These are phyloP conservation scores for Knoxdaviesia proteae DNA, from an alignment of 2,329 filamentous ascomycete species.

Conservation along the genomic window DNA sequence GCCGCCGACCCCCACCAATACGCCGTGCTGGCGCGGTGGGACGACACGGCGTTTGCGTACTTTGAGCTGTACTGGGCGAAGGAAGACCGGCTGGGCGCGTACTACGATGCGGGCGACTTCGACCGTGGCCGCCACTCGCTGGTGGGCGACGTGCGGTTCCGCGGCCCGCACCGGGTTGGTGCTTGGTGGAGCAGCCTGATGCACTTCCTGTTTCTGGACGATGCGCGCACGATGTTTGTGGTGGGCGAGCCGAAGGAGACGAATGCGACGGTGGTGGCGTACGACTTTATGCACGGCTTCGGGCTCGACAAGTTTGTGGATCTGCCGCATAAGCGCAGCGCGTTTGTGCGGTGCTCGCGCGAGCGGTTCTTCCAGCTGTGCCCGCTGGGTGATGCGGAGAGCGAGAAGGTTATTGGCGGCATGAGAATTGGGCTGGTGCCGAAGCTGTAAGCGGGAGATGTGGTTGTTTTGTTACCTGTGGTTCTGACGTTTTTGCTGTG, in stretches of 20 bases:
- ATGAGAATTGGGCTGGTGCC: conserved; percentile 30
- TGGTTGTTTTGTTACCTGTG: neutral
- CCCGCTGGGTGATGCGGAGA: conserved; percentile 28
- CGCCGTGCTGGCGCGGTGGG: conserved; percentile 48
- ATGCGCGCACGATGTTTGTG: conserved; percentile 32
- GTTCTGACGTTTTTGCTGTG: too few species aligned
- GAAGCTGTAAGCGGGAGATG: conserved; percentile 20
- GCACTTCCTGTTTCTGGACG: conserved; percentile 42
- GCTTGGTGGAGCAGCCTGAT: conserved; percentile 42
- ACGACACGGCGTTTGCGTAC: conserved; percentile 52
- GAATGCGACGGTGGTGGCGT: conserved; percentile 48
- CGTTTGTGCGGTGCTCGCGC: conserved; percentile 41
- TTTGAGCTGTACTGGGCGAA: conserved; percentile 66
- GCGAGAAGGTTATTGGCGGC: conserved; percentile 32
- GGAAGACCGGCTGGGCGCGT: conserved; percentile 34
- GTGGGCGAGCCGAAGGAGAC: conserved; percentile 55
- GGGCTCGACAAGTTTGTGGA: conserved; percentile 53
- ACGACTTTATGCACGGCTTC: conserved; percentile 56
- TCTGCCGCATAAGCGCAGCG: conserved; percentile 50
- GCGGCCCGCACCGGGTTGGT: conserved; percentile 37
- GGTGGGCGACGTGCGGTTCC: conserved; percentile 36
- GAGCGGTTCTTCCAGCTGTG: conserved; percentile 52
- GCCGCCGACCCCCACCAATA: conserved; percentile 54
- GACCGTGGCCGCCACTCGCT: conserved; percentile 38
- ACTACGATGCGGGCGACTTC: conserved; percentile 32